Base-by-base conservation (phyloP, 306 rosid genomes). In the Arachis stenosperma region DNA sequence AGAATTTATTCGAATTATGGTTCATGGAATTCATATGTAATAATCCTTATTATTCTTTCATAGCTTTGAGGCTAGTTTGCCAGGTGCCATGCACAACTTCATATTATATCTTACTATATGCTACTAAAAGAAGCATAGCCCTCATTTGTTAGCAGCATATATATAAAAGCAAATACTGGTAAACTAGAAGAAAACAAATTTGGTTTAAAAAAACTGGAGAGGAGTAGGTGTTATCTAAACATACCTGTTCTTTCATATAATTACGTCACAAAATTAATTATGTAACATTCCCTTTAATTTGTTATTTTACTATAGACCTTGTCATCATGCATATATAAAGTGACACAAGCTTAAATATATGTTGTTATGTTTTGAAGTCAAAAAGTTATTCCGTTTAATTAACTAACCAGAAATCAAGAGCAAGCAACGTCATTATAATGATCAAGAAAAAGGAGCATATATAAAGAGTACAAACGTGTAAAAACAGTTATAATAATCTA, bases 151-250 rank as follows among this genome's bases (percentile, higher is more conserved):
- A 74, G 69, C 54, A 36, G 51, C 44, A 46, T 29, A 41, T 48
- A 13, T 47, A 43, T 63, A 61, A 73, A 77, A 52, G 42, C 66
- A 56, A 44, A 66, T 55, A 47, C n/a, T 47, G 46, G 36, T 51
- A 64, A 57, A 51, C 37, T 30, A 44, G 64, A 42, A 69, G 54
- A 77, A 59, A 47, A 50, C 14, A 48, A 10, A 22, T 72, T 33
- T 22, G 15, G 41, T 51, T 37, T 46, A 63, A 22, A 75, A 8
- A 60, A 69, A 17, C 14, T 33, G 11, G 4, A 54, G 67, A 42
- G 83, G 76, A 75, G 78, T 62, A 29, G 90, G 65, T 84, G 56
- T 52, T 52, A 14, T 75, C 81, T 77, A 62, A 43, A 76, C 78
- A 58, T 71, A 71, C 70, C 74, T 66, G 61, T 55, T 60, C 63